Conservation (phyloP, 352 stramenopile species). For the Pythium apleroticum region DNA sequence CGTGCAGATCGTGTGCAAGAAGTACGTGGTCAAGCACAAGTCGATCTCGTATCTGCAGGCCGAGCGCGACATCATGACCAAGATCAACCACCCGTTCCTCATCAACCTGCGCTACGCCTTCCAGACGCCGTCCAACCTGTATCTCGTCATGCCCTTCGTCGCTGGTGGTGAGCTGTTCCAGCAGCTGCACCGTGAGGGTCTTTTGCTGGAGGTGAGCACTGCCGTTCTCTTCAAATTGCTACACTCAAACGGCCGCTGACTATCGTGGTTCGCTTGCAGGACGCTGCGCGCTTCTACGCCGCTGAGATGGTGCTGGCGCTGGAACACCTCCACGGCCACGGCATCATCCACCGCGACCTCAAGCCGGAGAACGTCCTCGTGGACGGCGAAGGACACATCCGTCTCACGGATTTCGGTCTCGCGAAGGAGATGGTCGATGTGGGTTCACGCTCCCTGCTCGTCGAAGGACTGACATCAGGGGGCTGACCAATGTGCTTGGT, state of each 20-base stretch:
- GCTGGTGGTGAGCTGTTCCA: slow-evolving; percentile 49
- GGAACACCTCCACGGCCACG: slow-evolving; percentile 69
- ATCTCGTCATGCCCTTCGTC: slow-evolving; percentile 75
- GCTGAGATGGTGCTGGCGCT: slow-evolving; percentile 84
- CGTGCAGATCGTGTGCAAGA: slow-evolving; percentile 75
- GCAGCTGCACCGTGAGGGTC: slow-evolving; percentile 36
- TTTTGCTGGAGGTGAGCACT: slow-evolving; percentile 35
- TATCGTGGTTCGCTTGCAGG: slow-evolving; percentile 21
- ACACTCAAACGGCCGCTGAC: too few species aligned
- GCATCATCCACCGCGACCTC: slow-evolving; percentile 83
- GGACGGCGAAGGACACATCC: slow-evolving; percentile 79
- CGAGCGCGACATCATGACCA: slow-evolving; percentile 86
- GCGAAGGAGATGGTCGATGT: slow-evolving; percentile 79
- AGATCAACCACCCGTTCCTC: slow-evolving; percentile 85
- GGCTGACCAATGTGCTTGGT: too few species aligned
- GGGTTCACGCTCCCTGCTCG: slow-evolving; percentile 1
- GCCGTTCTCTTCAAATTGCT: too few species aligned
- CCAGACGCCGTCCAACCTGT: slow-evolving; percentile 79
- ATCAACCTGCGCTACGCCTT: slow-evolving; percentile 81
- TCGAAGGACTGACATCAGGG: not conserved
- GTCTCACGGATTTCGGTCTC: slow-evolving; percentile 85
- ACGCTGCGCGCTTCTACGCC: slow-evolving; percentile 77
- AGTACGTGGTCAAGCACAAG: slow-evolving; percentile 86
- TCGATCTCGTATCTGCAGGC: slow-evolving; percentile 75
- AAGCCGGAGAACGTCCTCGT: slow-evolving; percentile 87